These are phyloP conservation scores for Volvariella volvacea DNA, from an alignment of 1,284 basidiomycete species.

Conservation along the genomic window DNA sequence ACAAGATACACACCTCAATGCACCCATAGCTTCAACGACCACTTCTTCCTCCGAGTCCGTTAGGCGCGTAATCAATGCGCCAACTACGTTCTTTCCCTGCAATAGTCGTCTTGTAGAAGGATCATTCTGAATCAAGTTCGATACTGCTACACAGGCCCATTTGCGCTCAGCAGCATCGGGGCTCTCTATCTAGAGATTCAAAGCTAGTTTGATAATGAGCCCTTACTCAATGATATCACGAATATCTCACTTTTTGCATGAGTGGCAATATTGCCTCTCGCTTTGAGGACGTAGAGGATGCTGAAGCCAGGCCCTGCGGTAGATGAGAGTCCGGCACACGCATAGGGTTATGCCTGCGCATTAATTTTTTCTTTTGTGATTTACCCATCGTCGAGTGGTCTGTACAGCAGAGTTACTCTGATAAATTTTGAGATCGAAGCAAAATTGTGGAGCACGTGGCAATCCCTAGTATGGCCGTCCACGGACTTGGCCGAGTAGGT, in stretches of 20 bases:
- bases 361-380: slow-evolving; percentile 74
- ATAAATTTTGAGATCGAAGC: too few species aligned
- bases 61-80: slow-evolving; percentile 75
- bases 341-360: slow-evolving; percentile 85
- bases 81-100: slow-evolving; percentile 88
- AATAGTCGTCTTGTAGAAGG: slow-evolving; percentile 82
- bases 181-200: slow-evolving; percentile 55
- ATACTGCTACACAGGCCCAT: slow-evolving; percentile 91
- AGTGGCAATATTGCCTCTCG: slow-evolving; percentile 77
- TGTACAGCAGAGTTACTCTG: neutral
- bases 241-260: slow-evolving; percentile 67
- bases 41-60: slow-evolving; percentile 85
- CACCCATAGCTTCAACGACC: slow-evolving; percentile 78
- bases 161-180: slow-evolving; percentile 73
- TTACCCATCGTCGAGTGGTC: slow-evolving; percentile 64
- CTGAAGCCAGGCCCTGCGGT: slow-evolving; percentile 68
- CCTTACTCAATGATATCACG: slow-evolving; percentile 1
- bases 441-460: too few species aligned
- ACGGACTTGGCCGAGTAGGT: too few species aligned
- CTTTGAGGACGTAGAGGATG: slow-evolving; percentile 66
- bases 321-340: slow-evolving; percentile 88
- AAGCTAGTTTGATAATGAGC: slow-evolving; percentile 2
- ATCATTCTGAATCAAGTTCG: slow-evolving; percentile 82
- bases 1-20: slow-evolving; percentile 54
- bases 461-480: too few species aligned